Conservation (phyloP, 2,329 filamentous ascomycete species). For the Kalmusia sp. region DNA sequence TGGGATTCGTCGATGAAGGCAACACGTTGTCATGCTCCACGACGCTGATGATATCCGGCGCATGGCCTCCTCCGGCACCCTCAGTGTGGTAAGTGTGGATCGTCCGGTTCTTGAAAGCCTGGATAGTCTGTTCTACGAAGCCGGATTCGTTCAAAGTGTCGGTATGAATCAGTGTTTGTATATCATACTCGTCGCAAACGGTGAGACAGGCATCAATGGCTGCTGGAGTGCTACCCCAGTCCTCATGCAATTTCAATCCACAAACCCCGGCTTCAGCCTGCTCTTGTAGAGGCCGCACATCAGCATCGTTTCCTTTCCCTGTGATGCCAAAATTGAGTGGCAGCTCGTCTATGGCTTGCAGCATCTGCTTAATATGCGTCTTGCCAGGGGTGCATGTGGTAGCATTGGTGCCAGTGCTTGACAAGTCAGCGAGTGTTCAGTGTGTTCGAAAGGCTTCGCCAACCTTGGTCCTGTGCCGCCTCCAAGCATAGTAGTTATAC, state of each 20-base stretch:
- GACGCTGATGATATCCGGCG: slow-evolving; percentile 93
- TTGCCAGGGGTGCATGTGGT: slow-evolving; percentile 92
- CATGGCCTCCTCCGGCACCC: slow-evolving; percentile 92
- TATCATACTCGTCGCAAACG: slow-evolving; percentile 89
- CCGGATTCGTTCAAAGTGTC: slow-evolving; percentile 96
- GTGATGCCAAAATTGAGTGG: slow-evolving; percentile 92
- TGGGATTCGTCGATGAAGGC: slow-evolving; percentile 90
- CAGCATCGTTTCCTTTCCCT: slow-evolving; percentile 89
- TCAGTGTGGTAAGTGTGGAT: slow-evolving; percentile 99
- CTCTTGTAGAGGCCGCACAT: slow-evolving; percentile 73
- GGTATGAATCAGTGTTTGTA: slow-evolving; percentile 94
- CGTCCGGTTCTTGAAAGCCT: slow-evolving; percentile 82
- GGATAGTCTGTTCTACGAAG: slow-evolving; percentile 92
- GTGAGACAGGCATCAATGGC: slow-evolving; percentile 83
- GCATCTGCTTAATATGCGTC: slow-evolving; percentile 84
- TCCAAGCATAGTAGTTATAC: slow-evolving; percentile 88
- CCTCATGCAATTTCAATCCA: slow-evolving; percentile 93
- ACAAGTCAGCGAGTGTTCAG: slow-evolving; percentile 23
- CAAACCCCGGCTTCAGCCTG: slow-evolving; percentile 84
- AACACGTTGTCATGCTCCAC: slow-evolving; percentile 89
- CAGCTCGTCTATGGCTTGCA: slow-evolving; percentile 81
- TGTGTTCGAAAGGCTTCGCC: slow-evolving; percentile 21
- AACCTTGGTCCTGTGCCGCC: slow-evolving; percentile 91
- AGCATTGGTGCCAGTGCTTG: slow-evolving; percentile 82
- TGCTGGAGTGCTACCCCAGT: slow-evolving; percentile 91